These are phyloP conservation scores for Barnettozyma pratensis DNA, from an alignment of 805 yeast species.

Conservation along the genomic window DNA sequence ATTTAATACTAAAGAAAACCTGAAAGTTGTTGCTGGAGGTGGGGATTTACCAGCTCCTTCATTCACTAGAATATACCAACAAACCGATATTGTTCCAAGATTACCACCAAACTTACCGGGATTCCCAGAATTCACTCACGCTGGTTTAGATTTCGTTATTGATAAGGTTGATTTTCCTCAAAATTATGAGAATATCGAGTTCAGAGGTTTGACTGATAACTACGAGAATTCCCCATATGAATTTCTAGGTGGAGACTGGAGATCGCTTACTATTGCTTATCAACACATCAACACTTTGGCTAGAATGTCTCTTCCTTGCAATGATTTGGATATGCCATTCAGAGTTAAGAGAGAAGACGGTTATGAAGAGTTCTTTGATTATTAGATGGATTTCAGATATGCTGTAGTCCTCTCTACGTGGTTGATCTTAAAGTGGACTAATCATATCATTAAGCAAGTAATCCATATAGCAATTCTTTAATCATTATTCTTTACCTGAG, in stretches of 20 bases:
- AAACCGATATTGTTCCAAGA: slow-evolving; percentile 51
- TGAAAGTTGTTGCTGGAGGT: slow-evolving; percentile 29
- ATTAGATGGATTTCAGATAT: no score
- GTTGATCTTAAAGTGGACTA: no score
- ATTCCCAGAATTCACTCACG: slow-evolving; percentile 24
- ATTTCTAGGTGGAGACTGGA: slow-evolving; percentile 5
- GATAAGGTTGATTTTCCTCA: slow-evolving; percentile 33
- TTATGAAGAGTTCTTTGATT: no score
- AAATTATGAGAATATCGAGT: slow-evolving; percentile 16
- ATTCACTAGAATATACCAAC: slow-evolving; percentile 51
- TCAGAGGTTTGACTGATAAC: slow-evolving; percentile 15
- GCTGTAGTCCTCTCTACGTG: no score
- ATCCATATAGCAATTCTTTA: no score
- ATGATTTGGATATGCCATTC: slow-evolving; percentile 7
- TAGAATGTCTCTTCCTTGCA: slow-evolving; percentile 22
- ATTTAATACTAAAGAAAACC: slow-evolving; percentile 36
- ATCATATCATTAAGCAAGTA: no score
- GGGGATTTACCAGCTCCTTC: slow-evolving; percentile 20
- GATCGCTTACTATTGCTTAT: slow-evolving; percentile 10
- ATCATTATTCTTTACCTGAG: no score
- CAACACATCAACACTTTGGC: slow-evolving; percentile 20
- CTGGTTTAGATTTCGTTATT: slow-evolving; percentile 30
- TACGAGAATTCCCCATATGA: slow-evolving; percentile 6
- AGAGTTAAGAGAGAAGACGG: neutral
- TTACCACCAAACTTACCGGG: slow-evolving; percentile 46